phyloP scores from a whole-genome alignment of 495 filamentous ascomycete species.

The Venustampulla echinocandica region DNA sequence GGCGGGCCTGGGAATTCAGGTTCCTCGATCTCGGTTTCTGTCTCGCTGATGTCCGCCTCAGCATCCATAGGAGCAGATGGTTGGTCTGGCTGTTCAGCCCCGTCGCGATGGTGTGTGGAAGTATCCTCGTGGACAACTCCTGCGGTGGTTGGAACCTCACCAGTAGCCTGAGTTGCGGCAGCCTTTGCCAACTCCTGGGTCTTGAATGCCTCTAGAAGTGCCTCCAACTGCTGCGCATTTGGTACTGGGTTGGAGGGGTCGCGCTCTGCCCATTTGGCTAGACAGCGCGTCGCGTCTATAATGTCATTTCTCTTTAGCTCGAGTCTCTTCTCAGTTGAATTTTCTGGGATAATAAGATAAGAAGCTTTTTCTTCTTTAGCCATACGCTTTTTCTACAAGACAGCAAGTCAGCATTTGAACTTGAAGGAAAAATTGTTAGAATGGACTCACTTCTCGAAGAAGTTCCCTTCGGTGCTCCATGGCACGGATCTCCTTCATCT shows the following conservation, averaged over 20 bases:
- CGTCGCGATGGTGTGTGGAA: neutral
- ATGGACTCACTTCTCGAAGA: too few species aligned
- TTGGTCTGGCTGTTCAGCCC: neutral
- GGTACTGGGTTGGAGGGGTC: neutral
- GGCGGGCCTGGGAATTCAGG: constrained; percentile 2
- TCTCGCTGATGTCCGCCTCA: neutral
- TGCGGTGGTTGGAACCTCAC: neutral
- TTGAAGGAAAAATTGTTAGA: too few species aligned
- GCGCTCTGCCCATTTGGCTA: neutral
- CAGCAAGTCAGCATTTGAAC: too few species aligned
- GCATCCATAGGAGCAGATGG: too few species aligned
- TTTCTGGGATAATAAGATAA: too few species aligned
- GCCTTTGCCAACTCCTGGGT: neutral
- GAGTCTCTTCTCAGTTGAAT: too few species aligned
- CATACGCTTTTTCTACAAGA: too few species aligned
- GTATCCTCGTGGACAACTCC: neutral
- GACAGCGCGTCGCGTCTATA: neutral
- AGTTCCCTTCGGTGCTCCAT: too few species aligned
- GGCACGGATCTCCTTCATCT: too few species aligned
- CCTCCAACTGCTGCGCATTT: neutral
- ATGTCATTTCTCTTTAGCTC: too few species aligned
- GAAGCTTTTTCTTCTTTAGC: too few species aligned
- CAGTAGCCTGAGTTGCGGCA: neutral
- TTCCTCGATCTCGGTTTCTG: constrained; percentile 1
- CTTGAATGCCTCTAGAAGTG: neutral